Evolutionary conservation across 2,329 filamentous ascomycete species (phyloP).

Genomic region (Aaosphaeria pasadenensis): DNA sequence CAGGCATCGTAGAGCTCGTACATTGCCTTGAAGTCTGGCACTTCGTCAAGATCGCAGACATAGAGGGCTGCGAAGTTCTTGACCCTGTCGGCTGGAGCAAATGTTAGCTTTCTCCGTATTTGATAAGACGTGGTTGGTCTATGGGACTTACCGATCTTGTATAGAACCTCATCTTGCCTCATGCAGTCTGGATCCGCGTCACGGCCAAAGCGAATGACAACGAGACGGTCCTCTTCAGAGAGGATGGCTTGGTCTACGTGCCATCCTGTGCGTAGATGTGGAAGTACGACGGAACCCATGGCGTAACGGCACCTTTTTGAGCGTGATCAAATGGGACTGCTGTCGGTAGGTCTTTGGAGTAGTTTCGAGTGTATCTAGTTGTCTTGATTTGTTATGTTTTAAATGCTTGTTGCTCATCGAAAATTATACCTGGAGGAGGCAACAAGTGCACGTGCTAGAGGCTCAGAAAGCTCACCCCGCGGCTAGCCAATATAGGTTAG

Average conservation of each 20-base stretch:
- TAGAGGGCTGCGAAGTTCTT: slow-evolving; percentile 63
- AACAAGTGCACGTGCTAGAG: too few relatives aligned
- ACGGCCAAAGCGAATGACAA: slow-evolving; percentile 89
- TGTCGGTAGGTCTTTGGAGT: too few relatives aligned
- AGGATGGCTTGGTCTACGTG: slow-evolving; percentile 94
- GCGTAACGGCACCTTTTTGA: background rate
- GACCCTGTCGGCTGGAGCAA: too few relatives aligned
- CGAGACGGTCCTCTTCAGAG: slow-evolving; percentile 77
- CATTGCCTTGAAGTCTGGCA: slow-evolving; percentile 78
- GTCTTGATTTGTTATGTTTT: too few relatives aligned
- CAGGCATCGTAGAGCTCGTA: slow-evolving; percentile 87
- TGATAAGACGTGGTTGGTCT: too few relatives aligned
- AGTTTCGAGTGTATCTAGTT: too few relatives aligned
- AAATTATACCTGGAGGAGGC: too few relatives aligned
- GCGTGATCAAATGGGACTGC: too few relatives aligned
- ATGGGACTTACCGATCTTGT: slow-evolving; percentile 74
- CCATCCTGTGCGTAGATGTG: slow-evolving; percentile 89
- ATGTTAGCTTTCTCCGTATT: too few relatives aligned
- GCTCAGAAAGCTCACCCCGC: too few relatives aligned
- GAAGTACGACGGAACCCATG: slow-evolving; percentile 86
- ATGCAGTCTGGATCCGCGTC: slow-evolving; percentile 81
- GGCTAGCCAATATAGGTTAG: too few relatives aligned
- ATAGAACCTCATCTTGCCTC: slow-evolving; percentile 88
- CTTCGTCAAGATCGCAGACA: slow-evolving; percentile 73
- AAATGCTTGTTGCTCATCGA: too few relatives aligned